These are phyloP conservation scores for Aegilops longissima DNA, from an alignment of 176 grass and related monocot genomes.

Conservation along the genomic window DNA sequence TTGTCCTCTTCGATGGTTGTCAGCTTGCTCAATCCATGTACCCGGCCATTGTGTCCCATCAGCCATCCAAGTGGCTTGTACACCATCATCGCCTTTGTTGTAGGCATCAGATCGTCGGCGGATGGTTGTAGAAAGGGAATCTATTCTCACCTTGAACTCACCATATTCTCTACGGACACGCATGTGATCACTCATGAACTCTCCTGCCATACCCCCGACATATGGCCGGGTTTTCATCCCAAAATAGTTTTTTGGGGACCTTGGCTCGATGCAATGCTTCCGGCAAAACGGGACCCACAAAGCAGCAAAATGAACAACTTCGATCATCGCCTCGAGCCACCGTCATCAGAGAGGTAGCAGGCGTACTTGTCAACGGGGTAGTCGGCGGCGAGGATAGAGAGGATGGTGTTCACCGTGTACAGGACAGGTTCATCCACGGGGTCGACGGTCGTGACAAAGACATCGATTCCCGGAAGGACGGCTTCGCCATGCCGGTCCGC, in stretches of 20 bases:
- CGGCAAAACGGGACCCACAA: constrained; percentile 43
- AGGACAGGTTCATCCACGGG: constrained; percentile 33
- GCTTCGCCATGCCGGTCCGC: not conserved
- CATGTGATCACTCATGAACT: constrained; percentile 36
- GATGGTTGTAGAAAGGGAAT: constrained; percentile 27
- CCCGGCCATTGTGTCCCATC: constrained; percentile 43
- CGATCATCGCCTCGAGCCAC: constrained; percentile 30
- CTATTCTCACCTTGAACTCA: constrained; percentile 49
- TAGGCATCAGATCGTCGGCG: constrained; percentile 30
- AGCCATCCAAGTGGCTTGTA: constrained; percentile 43
- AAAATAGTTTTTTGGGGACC: constrained; percentile 42
- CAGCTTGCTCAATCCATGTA: constrained; percentile 31
- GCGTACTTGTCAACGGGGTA: constrained; percentile 40
- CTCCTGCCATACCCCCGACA: not conserved
- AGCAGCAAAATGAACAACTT: constrained; percentile 11
- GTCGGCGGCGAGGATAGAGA: constrained; percentile 51
- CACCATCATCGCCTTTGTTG: not conserved
- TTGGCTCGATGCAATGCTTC: constrained; percentile 39
- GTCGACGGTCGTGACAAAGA: constrained; percentile 49
- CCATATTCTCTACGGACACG: constrained; percentile 35
- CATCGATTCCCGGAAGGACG: constrained; percentile 31
- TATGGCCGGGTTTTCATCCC: not conserved
- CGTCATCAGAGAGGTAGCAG: constrained; percentile 49
- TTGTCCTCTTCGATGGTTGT: constrained; percentile 39
- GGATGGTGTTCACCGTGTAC: constrained; percentile 47